Percentiles rank a stretch among this genome's conserved stretches.
These are phyloP conservation scores for Sparassis latifolia DNA, from an alignment of 1,284 basidiomycete genomes.

Conservation along the genomic window DNA sequence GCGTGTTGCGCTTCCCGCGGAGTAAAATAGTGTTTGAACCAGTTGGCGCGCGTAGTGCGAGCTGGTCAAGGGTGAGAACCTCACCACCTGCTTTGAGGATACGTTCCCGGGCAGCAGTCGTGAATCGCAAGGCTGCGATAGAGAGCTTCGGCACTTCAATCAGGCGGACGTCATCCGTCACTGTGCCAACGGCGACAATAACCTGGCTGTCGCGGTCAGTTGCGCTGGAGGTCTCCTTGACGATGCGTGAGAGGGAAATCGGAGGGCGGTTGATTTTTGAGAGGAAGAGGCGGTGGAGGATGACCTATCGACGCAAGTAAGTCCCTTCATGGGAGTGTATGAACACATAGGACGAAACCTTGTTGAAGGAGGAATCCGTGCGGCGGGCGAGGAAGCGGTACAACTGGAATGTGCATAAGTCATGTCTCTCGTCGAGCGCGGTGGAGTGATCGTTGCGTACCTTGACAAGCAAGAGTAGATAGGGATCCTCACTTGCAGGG, in stretches of 20 bases:
- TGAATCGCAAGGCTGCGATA: conserved; percentile 94
- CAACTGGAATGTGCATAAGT: conserved; percentile 47
- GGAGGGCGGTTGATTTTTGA: conserved; percentile 98
- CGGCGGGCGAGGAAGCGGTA: conserved; percentile 99
- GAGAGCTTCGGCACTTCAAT: conserved; percentile 86
- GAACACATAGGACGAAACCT: conserved; percentile 42
- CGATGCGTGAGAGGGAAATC: conserved; percentile 87
- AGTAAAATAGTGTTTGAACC: conserved; percentile 94
- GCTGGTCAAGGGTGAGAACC: conserved; percentile 92
- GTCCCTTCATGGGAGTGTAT: not conserved
- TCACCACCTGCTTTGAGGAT: conserved; percentile 96
- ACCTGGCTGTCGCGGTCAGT: conserved; percentile 76
- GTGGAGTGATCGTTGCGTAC: conserved; percentile 37
- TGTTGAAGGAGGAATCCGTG: conserved; percentile 96
- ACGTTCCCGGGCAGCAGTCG: conserved; percentile 86
- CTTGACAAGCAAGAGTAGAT: conserved; percentile 98
- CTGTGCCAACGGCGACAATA: conserved; percentile 86
- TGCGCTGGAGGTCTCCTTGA: conserved; percentile 71
- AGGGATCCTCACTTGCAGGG: conserved; percentile 98
- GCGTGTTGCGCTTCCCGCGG: conserved; percentile 87
- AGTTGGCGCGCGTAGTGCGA: conserved; percentile 89
- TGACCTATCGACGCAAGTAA: conserved; percentile 43
- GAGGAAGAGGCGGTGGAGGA: conserved; percentile 96
- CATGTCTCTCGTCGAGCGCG: not conserved
- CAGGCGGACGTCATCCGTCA: conserved; percentile 96